Base-by-base conservation (phyloP, 768 basidiomycete species). In the Dentipellis sp. region DNA sequence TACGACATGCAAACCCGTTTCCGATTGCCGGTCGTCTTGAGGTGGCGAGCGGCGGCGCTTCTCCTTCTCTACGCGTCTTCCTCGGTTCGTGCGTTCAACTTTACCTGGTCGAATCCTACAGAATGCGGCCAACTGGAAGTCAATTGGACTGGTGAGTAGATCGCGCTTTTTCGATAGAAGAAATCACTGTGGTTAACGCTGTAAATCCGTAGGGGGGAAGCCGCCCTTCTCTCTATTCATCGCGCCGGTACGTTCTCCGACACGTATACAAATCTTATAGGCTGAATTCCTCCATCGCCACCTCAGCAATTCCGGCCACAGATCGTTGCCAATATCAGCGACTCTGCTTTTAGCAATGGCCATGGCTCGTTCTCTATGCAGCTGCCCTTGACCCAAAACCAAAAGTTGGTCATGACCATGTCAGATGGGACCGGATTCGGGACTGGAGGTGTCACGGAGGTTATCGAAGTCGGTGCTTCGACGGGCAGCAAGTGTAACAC, bases 361-460 rank as follows among this genome's bases (percentile, higher is more conserved):
- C 57, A 74, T 57, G 84, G 84, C 51, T 75, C 76, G 0, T 87
- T 74, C 64, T 69, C 74, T 11, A 64, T 68, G 0, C 74, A 72
- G 56, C 59, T 88, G 11, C 72, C 74, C 2, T 68, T 83, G 48
- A 34, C 65, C 11, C 63, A 71, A 9, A 69, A 63, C 29, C 64
- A 72, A 16, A 66, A 71, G 53, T 71, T 88, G 50, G 51, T 88
- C 11, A 56, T 84, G 17, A 75, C 80, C 37, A 85, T 91, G 83
- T 89, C 84, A 23, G 88, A 91, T 64, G 73, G 80, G 16, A 78
- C 77, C 23, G 86, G 86, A 1, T 88, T 84, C 64, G 86, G 72
- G 45, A 72, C 82, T 10, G 88, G 88, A 4, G 88, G 86, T 21
- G 72, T 74, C 22, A 76, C 80, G 10, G 55, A 67, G 46, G 50